phyloP scores from a whole-genome alignment of 306 rosid genomes.

The Trifolium subterraneum region DNA sequence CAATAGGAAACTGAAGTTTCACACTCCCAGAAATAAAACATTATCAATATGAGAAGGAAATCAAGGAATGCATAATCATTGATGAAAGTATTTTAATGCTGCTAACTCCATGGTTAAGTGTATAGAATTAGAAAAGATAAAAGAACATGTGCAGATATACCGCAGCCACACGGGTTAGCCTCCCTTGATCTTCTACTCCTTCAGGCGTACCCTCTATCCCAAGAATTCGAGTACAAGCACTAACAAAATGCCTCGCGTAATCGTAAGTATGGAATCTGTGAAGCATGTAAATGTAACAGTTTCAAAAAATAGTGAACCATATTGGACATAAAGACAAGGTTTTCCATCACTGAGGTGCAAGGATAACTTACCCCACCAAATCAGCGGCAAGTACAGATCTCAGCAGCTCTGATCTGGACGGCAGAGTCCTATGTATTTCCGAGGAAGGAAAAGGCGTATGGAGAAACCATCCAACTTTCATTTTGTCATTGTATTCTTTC shows the following conservation, averaged over 20 bases:
- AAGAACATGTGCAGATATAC: slow-evolving; percentile 54
- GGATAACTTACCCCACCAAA: slow-evolving; percentile 84
- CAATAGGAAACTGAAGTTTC: slow-evolving; percentile 89
- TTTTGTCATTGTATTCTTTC: slow-evolving; percentile 70
- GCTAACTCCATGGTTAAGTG: slow-evolving; percentile 34
- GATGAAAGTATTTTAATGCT: slow-evolving; percentile 28
- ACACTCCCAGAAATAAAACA: slow-evolving; percentile 43
- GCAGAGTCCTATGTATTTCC: slow-evolving; percentile 91
- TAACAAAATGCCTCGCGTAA: slow-evolving; percentile 96
- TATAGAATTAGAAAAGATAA: slow-evolving; percentile 32
- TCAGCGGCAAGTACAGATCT: slow-evolving; percentile 96
- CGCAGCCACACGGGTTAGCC: slow-evolving; percentile 96
- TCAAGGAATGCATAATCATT: slow-evolving; percentile 36
- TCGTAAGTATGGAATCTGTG: slow-evolving; percentile 94
- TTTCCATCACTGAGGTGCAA: slow-evolving; percentile 7
- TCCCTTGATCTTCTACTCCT: slow-evolving; percentile 99
- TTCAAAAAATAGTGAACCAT: background rate
- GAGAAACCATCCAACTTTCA: slow-evolving; percentile 99
- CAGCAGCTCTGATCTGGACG: slow-evolving; percentile 84
- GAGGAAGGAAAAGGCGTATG: slow-evolving; percentile 99
- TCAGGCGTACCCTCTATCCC: slow-evolving; percentile 97
- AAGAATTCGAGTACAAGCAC: slow-evolving; percentile 97
- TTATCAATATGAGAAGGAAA: slow-evolving; percentile 44
- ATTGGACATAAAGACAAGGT: background rate
- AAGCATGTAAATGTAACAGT: slow-evolving; percentile 32